phyloP scores from a whole-genome alignment of 2,329 filamentous ascomycete genomes.

The Sporothrix schenckii region DNA sequence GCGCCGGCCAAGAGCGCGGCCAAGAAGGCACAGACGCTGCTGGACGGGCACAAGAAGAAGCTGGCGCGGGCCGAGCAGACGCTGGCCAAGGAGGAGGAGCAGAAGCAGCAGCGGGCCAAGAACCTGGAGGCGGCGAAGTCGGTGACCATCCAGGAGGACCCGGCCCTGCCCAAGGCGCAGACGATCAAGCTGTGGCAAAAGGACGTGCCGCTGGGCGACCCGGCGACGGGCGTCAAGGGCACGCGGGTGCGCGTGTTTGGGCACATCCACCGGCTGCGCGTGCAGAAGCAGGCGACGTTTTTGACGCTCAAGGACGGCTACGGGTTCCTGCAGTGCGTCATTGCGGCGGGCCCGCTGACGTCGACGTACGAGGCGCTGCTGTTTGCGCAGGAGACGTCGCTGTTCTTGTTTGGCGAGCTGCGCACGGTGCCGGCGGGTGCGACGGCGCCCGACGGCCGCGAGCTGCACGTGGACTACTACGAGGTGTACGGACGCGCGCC shows the following conservation, averaged over 20 bases:
- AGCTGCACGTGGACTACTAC: constrained; percentile 90
- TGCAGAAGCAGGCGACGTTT: constrained; percentile 84
- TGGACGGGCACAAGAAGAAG: constrained; percentile 81
- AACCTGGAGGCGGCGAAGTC: constrained; percentile 81
- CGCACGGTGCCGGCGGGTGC: constrained; percentile 75
- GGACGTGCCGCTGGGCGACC: constrained; percentile 49
- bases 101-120: constrained; percentile 69
- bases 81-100: constrained; percentile 71
- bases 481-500: constrained; percentile 69
- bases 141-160: constrained; percentile 70
- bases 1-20: constrained; percentile 78
- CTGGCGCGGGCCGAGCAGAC: constrained; percentile 74
- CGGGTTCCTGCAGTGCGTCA: constrained; percentile 80
- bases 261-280: constrained; percentile 77
- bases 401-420: constrained; percentile 83
- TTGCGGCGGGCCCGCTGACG: constrained; percentile 74
- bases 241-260: constrained; percentile 79
- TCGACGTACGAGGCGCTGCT: constrained; percentile 91
- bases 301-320: constrained; percentile 85
- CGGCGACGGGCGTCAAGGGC: constrained; percentile 61
- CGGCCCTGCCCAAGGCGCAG: constrained; percentile 72
- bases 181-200: constrained; percentile 66
- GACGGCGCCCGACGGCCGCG: constrained; percentile 79
- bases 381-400: constrained; percentile 82
- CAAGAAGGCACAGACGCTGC: constrained; percentile 79